Conservation (phyloP, 805 yeast genomes). For the Saccharomycopsis amapae region DNA sequence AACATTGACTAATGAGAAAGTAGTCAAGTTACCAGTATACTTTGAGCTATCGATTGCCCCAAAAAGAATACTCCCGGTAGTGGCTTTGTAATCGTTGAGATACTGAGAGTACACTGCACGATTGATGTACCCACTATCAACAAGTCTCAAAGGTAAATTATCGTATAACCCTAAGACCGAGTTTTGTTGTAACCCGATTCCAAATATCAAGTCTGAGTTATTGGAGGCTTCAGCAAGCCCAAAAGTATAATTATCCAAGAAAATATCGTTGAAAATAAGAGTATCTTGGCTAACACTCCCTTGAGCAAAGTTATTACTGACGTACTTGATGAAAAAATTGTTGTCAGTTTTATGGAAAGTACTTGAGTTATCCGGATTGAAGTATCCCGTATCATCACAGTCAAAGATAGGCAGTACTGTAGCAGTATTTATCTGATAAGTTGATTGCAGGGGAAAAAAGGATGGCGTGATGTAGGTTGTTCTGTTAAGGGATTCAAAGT, state of each 20-base stretch:
- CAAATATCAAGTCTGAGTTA: constrained; percentile 63
- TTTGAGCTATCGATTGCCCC: constrained; percentile 68
- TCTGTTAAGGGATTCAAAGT: not conserved
- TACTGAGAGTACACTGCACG: constrained; percentile 56
- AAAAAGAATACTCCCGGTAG: constrained; percentile 52
- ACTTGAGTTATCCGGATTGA: constrained; percentile 29
- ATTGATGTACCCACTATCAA: constrained; percentile 47
- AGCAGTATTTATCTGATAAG: constrained; percentile 3
- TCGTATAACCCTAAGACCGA: constrained; percentile 39
- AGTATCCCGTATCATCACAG: constrained; percentile 37
- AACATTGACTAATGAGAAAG: constrained; percentile 31
- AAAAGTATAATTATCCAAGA: constrained; percentile 48
- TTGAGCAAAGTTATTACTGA: constrained; percentile 41
- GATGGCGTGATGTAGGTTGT: not conserved
- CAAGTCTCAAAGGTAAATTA: constrained; percentile 61
- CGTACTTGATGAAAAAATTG: constrained; percentile 36
- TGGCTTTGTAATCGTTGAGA: constrained; percentile 38
- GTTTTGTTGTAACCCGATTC: constrained; percentile 48
- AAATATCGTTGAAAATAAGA: constrained; percentile 43
- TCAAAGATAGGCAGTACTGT: constrained; percentile 24
- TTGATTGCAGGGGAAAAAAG: too few relatives aligned
- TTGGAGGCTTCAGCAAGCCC: constrained; percentile 67
- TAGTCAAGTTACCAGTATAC: constrained; percentile 43
- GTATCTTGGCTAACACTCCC: constrained; percentile 62
- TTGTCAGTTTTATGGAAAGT: constrained; percentile 30